Conservation (phyloP, 2,329 filamentous ascomycete species). For the Aspergillus vadensis region DNA sequence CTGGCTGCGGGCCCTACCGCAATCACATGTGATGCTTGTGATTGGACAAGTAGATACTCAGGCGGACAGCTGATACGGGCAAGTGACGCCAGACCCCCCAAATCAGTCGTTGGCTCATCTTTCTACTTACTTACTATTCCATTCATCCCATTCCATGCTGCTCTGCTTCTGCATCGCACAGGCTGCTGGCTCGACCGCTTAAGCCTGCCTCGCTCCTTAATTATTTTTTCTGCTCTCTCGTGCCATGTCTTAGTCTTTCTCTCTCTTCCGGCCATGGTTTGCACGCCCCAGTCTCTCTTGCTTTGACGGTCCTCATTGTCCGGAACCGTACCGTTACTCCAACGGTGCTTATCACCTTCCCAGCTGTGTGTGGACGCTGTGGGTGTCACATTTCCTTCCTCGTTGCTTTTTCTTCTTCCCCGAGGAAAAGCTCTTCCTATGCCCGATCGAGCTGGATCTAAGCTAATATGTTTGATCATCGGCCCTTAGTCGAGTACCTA, state of each 20-base stretch:
- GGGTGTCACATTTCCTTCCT: constrained; percentile 17
- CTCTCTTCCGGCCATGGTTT: constrained; percentile 17
- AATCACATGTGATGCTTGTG: constrained; percentile 22
- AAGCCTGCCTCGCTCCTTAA: constrained; percentile 11
- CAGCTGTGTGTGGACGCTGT: constrained; percentile 3
- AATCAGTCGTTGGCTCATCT: neutral
- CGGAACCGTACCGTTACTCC: constrained; percentile 1
- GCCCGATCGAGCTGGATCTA: neutral
- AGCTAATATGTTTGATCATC: constrained; percentile 17
- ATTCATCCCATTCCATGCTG: constrained; percentile 2
- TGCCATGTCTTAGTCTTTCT: constrained; percentile 6
- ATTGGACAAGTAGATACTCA: constrained; percentile 19
- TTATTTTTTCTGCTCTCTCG: neutral
- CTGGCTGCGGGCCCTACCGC: constrained; percentile 6
- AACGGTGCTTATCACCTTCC: constrained; percentile 11
- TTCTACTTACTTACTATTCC: no score
- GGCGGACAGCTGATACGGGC: constrained; percentile 27
- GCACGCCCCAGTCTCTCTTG: neutral
- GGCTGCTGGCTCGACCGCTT: constrained; percentile 14
- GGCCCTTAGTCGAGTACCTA: constrained; percentile 10
- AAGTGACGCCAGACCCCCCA: constrained; percentile 27
- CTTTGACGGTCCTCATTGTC: constrained; percentile 14
- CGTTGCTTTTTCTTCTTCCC: constrained; percentile 1
- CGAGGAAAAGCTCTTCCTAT: neutral
- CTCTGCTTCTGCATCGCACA: constrained; percentile 18